Base-by-base conservation (phyloP, 345 rosid species). In the Ricinus communis region DNA sequence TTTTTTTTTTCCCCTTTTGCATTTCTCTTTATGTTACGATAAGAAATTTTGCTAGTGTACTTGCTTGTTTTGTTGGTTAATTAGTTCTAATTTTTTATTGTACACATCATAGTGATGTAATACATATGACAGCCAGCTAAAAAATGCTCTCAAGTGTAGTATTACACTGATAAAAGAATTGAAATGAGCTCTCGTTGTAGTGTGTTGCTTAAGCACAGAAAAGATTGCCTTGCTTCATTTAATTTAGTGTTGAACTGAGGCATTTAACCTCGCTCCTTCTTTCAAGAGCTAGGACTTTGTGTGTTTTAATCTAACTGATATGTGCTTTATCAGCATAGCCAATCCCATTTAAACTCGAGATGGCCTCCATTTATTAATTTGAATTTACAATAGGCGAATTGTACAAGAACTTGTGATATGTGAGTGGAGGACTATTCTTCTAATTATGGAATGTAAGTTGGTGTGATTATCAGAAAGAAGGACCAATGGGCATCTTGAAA, bases 81-180 rank as follows among this genome's bases (percentile, higher is more conserved):
- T 33, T 6, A 33, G 2, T 33, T n/a, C n/a, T n/a, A n/a, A 33
- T 2, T 33, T 2, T n/a, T 5, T 56, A 4, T 56, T 13, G 19
- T 30, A 30, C 10, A 19, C 41, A 58, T 57, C n/a, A 57, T 62
- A 24, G 36, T 41, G 14, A 14, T 63, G 15, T 24, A n/a, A n/a
- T n/a, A 25, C 22, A 43, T 45, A 8, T 24, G 38, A 24, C 49
- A 16, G 21, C 28, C 10, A 18, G 54, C 52, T 57, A 33, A 16
- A 30, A n/a, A 14, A 5, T 46, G 33, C 60, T 62, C 55, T 51
- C n/a, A 6, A n/a, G n/a, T n/a, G 33, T 54, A 25, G 36, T 54
- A 31, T 33, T 56, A 55, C 24, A 53, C 50, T 19, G 46, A 46
- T 61, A 25, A 59, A 61, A 51, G 40, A 54, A 61, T 36, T 56